Base-by-base conservation (phyloP, 441 rosid species). In the Geranium incanum region DNA sequence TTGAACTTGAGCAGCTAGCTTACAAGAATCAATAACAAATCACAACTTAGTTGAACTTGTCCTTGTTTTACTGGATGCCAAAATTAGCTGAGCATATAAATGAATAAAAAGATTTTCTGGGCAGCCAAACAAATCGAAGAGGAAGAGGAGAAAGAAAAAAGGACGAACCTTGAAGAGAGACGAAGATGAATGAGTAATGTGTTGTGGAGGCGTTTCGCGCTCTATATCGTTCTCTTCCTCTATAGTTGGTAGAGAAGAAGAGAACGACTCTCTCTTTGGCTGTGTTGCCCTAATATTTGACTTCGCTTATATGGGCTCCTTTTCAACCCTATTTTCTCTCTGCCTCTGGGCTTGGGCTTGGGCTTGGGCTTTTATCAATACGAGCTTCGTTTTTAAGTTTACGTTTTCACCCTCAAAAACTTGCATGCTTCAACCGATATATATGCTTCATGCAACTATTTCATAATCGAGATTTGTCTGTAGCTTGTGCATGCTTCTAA, bases 171-270 rank as follows among this genome's bases (percentile, higher is more conserved):
- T 59, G 12, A 8, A 28, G n/a, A 9, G 12, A 12, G 59, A 16
- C 18, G 59, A 2, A 50, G 65, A 59, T 12, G 65, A 18, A 6
- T 21, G 19, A 59, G 65, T 8, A 19, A 1, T 5, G 65, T 16
- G 21, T 21, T 12, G 28, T 7, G 64, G 64, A 59, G 36, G 28
- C 62, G 4, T 55, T n/a, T n/a, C 23, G 18, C 23, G 21, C 4
- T 59, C 64, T 7, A 9, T 59, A 18, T 18, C 64, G 65, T 59
- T 59, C 33, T 59, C 65, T 59, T 59, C 23, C 65, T 59, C 65
- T 59, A 18, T 59, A 23, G 65, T 19, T 57, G 64, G 23, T 57
- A 57, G 64, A 18, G 23, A 19, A 57, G 64, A 57, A 57, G 64
- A 57, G 64, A 57, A 57, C 19, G 64, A 57, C 21, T 16, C 13